Percentiles rank a stretch among this genome's conserved stretches.
Evolutionary conservation across 192 early-diverging fungal genomes (phyloP).

Genomic region (Coemansia sp.): DNA sequence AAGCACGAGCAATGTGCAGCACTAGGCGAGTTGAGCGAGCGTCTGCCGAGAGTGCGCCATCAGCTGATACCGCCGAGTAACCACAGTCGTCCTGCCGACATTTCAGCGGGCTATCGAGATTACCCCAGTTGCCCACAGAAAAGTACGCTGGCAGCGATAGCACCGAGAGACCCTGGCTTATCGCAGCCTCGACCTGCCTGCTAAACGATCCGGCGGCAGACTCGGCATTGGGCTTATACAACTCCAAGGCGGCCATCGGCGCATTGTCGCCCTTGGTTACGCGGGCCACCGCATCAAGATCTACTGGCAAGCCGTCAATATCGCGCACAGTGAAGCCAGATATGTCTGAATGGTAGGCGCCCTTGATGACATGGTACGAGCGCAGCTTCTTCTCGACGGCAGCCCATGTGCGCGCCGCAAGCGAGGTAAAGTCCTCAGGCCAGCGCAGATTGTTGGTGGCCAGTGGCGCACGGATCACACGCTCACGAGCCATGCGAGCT

Average conservation of each 20-base stretch:
- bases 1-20: slow-evolving; percentile 35
- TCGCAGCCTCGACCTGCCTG: slow-evolving; percentile 45
- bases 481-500: slow-evolving; percentile 74
- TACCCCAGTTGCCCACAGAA: slow-evolving; percentile 21
- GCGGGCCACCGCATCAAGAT: slow-evolving; percentile 23
- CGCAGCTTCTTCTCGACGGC: slow-evolving; percentile 32
- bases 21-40: slow-evolving; percentile 31
- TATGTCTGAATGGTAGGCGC: slow-evolving; percentile 32
- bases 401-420: slow-evolving; percentile 25
- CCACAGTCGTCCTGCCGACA: background rate
- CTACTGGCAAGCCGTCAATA: slow-evolving; percentile 22
- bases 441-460: slow-evolving; percentile 75
- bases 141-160: slow-evolving; percentile 44
- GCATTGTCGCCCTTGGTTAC: slow-evolving; percentile 34
- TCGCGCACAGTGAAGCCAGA: slow-evolving; percentile 39
- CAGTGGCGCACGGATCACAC: slow-evolving; percentile 77
- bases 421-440: slow-evolving; percentile 39
- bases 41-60: slow-evolving; percentile 34
- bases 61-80: slow-evolving; percentile 23
- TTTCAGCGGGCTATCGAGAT: slow-evolving; percentile 24
- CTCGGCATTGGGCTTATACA: slow-evolving; percentile 6
- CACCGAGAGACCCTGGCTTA: slow-evolving; percentile 51
- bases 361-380: slow-evolving; percentile 31
- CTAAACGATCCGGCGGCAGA: slow-evolving; percentile 6
- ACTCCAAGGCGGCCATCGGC: slow-evolving; percentile 48